Conservation (phyloP, 2,329 filamentous ascomycete species). For the Xylariaceae sp. region DNA sequence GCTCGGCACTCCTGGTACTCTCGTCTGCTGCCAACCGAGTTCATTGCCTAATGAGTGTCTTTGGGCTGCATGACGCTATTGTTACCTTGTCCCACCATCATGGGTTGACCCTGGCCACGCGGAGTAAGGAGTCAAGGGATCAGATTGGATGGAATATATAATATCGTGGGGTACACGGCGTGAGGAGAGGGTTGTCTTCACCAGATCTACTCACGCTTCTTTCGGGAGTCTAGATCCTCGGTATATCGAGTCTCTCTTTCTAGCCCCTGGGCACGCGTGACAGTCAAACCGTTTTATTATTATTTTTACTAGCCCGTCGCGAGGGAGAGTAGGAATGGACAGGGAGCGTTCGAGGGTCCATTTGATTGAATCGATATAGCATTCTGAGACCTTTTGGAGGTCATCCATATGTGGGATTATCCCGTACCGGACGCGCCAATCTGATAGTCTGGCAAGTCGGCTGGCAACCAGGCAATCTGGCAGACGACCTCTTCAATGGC, state of each 20-base stretch:
- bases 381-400: too few species aligned
- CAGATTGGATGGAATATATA: neutral
- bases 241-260: neutral
- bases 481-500: too few species aligned
- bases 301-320: neutral
- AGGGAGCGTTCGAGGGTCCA: neutral
- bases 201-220: neutral
- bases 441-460: too few species aligned
- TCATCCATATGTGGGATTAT: too few species aligned
- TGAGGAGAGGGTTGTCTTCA: neutral
- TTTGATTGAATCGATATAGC: neutral
- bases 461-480: too few species aligned
- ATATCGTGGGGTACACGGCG: neutral
- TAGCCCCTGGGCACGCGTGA: neutral
- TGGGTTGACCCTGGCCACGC: conserved; percentile 3
- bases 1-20: conserved; percentile 1
- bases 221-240: neutral
- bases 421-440: too few species aligned
- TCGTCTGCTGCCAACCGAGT: conserved; percentile 8
- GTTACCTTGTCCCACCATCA: conserved; percentile 6
- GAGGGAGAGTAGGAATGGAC: neutral
- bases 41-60: neutral
- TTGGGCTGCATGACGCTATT: conserved; percentile 3
- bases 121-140: conserved; percentile 1
- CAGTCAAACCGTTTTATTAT: neutral